Conservation (phyloP, 805 yeast species). For the Kuraishia piskuri region DNA sequence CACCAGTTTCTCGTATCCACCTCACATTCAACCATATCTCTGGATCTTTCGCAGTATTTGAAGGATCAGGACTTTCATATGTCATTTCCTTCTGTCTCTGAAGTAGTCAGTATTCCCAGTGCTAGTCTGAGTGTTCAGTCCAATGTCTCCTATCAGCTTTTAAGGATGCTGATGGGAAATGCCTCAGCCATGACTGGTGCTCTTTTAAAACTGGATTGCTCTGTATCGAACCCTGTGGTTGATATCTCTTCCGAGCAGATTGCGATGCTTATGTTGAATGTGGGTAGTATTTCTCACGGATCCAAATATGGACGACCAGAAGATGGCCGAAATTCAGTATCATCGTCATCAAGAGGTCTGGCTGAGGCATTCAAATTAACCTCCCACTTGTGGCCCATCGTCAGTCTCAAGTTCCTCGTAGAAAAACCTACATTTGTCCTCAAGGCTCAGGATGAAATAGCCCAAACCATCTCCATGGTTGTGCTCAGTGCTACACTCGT, state of each 20-base stretch:
- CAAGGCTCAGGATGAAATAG: slow-evolving; percentile 7
- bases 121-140: slow-evolving; percentile 28
- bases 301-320: too few relatives aligned
- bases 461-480: slow-evolving; percentile 11
- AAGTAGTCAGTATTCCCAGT: slow-evolving; percentile 23
- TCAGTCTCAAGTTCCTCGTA: slow-evolving; percentile 14
- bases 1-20: slow-evolving; percentile 26
- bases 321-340: too few relatives aligned
- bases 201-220: slow-evolving; percentile 5
- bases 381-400: slow-evolving; percentile 11
- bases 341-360: neutral
- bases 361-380: neutral
- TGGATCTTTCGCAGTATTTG: slow-evolving; percentile 14
- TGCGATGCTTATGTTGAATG: slow-evolving; percentile 6
- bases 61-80: slow-evolving; percentile 4
- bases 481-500: slow-evolving; percentile 1
- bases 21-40: slow-evolving; percentile 24
- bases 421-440: slow-evolving; percentile 20
- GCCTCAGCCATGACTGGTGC: slow-evolving; percentile 1
- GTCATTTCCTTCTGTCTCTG: slow-evolving; percentile 11
- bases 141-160: slow-evolving; percentile 26
- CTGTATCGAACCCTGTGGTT: slow-evolving; percentile 9
- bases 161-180: slow-evolving; percentile 11
- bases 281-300: neutral
- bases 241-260: slow-evolving; percentile 9